A percentile compares a stretch with the other conserved stretches of the same genome.
phyloP scores from a whole-genome alignment of 352 stramenopile genomes.

The Aphanomyces cochlioides region DNA sequence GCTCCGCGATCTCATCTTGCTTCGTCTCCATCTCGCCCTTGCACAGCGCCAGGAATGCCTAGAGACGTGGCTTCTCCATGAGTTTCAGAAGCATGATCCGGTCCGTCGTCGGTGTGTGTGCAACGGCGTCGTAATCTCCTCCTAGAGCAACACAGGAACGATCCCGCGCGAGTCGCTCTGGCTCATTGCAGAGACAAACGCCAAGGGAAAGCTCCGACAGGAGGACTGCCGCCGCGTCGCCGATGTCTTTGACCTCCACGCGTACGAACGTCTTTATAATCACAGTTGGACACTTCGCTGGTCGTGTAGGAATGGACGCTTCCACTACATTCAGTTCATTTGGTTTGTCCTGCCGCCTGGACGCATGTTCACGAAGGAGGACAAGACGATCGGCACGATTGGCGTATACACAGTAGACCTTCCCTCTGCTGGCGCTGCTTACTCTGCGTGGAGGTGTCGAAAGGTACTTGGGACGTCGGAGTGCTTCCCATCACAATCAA shows the following conservation, averaged over 20 bases:
- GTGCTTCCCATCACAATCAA: constrained; percentile 14
- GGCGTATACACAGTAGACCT: constrained; percentile 17
- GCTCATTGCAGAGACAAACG: constrained; percentile 5
- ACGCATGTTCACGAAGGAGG: constrained; percentile 13
- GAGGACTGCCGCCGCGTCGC: constrained; percentile 14
- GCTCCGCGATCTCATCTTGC: constrained; percentile 10
- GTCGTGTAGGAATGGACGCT: constrained; percentile 13
- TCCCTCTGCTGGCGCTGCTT: not conserved
- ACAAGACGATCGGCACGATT: constrained; percentile 17
- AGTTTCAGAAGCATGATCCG: constrained; percentile 14
- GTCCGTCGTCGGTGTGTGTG: not conserved
- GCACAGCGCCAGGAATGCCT: constrained; percentile 8
- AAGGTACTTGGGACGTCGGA: constrained; percentile 8
- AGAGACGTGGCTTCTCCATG: constrained; percentile 21
- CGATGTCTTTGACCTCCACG: constrained; percentile 23
- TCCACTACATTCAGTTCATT: constrained; percentile 24
- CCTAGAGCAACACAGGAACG: constrained; percentile 11
- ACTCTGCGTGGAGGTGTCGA: not conserved
- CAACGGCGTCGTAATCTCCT: not conserved
- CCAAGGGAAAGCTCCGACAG: not conserved
- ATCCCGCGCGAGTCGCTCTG: not conserved
- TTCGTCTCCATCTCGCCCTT: constrained; percentile 17
- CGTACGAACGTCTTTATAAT: constrained; percentile 1
- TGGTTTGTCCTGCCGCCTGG: constrained; percentile 16
- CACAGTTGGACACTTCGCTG: not conserved